Percentiles rank a stretch among this genome's conserved stretches.
These are phyloP conservation scores for Schizosaccharomyces osmophilus DNA, from an alignment of 805 yeast species.

Conservation along the genomic window DNA sequence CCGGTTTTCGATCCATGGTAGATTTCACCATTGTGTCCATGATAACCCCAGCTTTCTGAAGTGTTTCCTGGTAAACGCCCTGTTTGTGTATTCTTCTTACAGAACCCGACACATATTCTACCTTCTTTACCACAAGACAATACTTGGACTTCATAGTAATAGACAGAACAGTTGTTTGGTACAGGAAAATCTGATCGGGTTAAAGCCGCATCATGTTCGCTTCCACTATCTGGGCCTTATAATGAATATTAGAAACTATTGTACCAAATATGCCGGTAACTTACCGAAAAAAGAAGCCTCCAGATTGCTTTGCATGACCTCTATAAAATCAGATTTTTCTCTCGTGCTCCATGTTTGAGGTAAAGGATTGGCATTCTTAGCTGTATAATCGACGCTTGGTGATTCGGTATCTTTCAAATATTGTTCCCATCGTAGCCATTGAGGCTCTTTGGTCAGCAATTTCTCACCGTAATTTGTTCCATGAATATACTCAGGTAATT, in stretches of 20 bases:
- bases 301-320: not conserved
- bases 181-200: slow-evolving; percentile 12
- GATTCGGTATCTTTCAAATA: not conserved
- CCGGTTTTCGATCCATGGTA: slow-evolving; percentile 18
- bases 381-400: not conserved
- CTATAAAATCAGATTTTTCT: slow-evolving; percentile 1
- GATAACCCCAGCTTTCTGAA: slow-evolving; percentile 26
- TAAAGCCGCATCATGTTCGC: slow-evolving; percentile 8
- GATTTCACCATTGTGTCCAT: slow-evolving; percentile 26
- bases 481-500: not conserved
- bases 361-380: not conserved
- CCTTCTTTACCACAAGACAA: slow-evolving; percentile 16
- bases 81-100: slow-evolving; percentile 14
- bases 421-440: not conserved
- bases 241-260: not conserved
- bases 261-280: not conserved
- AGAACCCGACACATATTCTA: slow-evolving; percentile 21
- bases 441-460: not conserved
- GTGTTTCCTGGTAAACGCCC: slow-evolving; percentile 26
- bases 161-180: slow-evolving; percentile 21
- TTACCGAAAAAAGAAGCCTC: not conserved
- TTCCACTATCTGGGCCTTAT: slow-evolving; percentile 1
- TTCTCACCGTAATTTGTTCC: not conserved
- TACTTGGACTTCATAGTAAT: slow-evolving; percentile 27
- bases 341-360: not conserved